Base-by-base conservation (phyloP, 2,329 filamentous ascomycete genomes). In the Fusarium sp. region DNA sequence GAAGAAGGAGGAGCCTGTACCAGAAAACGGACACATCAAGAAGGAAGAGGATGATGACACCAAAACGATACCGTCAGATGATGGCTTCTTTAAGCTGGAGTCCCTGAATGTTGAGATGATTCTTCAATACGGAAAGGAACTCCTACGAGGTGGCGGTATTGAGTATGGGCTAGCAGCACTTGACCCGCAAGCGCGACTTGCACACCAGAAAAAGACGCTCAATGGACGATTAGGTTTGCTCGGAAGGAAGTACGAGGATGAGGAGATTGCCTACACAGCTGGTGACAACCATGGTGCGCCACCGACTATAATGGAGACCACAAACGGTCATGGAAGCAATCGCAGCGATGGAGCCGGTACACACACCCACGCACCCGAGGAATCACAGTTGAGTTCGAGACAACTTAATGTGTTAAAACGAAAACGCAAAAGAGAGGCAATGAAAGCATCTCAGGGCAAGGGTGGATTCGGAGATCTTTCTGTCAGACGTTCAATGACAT, bases 391-490 rank as follows among this genome's bases (percentile, higher is more conserved):
- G 51, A 98, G 96, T 81, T 95, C 96, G 63, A 89, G 96, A 41
- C 96, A 99, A 75, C 87, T 97, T 20, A 99, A 99, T 75, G 93
- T 96, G 52, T 82, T 99, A 11, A 98, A 98, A 79, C 88, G 96
- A 43, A 97, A 98, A 77, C 89, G 94, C 43, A 99, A 98, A 80
- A 89, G 91, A 72, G 93, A 96, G 72, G 90, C 94, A 5, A 93
- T 96, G 78, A 91, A 93, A 74, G 93, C 95, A 52, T 93, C 86
- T 0, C 86, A 94, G 58, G 95, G 92, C 69, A 98, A 97, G 77
- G 90, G 93, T 53, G 90, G 92, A 1, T 92, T 97, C 47, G 94
- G 97, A 45, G 96, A 99, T 77, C 84, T 99, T 52, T 92, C 93
- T 1, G 81, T 89, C 11, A 85, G 91, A 48, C 85, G 88, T 40